Conservation (phyloP, 192 early-diverging fungal species). For the Geranomyces michiganensis region DNA sequence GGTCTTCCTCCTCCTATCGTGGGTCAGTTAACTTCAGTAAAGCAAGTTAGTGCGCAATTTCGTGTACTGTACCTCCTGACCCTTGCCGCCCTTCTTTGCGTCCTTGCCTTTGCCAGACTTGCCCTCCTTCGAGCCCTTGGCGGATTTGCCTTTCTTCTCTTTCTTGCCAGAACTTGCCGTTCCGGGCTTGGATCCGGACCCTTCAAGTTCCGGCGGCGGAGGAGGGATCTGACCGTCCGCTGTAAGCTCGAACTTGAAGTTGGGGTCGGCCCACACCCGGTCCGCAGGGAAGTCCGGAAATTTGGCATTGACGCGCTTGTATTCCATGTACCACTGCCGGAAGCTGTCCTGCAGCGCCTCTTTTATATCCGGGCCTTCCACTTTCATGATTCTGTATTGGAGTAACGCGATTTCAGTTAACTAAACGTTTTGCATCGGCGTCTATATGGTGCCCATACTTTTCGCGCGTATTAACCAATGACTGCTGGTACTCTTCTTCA, state of each 20-base stretch:
- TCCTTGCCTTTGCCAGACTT: slow-evolving; percentile 35
- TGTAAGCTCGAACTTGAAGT: slow-evolving; percentile 52
- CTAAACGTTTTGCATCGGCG: neutral
- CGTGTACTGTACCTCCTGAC: neutral
- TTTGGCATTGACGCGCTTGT: slow-evolving; percentile 57
- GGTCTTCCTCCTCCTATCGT: slow-evolving; percentile 50
- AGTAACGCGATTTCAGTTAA: neutral
- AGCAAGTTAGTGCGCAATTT: neutral
- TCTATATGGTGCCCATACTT: slow-evolving; percentile 41
- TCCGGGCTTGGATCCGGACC: slow-evolving; percentile 27
- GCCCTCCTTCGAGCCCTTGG: slow-evolving; percentile 40
- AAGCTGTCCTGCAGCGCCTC: slow-evolving; percentile 64
- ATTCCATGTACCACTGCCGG: slow-evolving; percentile 69
- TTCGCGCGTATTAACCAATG: slow-evolving; percentile 61
- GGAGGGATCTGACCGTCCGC: slow-evolving; percentile 25
- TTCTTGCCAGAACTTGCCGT: slow-evolving; percentile 34
- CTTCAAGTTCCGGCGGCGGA: slow-evolving; percentile 9
- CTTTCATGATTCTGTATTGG: slow-evolving; percentile 49
- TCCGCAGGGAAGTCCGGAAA: slow-evolving; percentile 67
- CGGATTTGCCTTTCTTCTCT: slow-evolving; percentile 34
- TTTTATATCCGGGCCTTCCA: slow-evolving; percentile 68
- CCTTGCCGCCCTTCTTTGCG: slow-evolving; percentile 38
- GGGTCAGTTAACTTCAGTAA: neutral
- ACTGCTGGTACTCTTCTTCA: slow-evolving; percentile 66
- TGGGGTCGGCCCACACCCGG: slow-evolving; percentile 52